A percentile compares a stretch with the other conserved stretches of the same genome.
Evolutionary conservation across 106 monocot species (phyloP).

Genomic region (Apostasia ramifera): DNA sequence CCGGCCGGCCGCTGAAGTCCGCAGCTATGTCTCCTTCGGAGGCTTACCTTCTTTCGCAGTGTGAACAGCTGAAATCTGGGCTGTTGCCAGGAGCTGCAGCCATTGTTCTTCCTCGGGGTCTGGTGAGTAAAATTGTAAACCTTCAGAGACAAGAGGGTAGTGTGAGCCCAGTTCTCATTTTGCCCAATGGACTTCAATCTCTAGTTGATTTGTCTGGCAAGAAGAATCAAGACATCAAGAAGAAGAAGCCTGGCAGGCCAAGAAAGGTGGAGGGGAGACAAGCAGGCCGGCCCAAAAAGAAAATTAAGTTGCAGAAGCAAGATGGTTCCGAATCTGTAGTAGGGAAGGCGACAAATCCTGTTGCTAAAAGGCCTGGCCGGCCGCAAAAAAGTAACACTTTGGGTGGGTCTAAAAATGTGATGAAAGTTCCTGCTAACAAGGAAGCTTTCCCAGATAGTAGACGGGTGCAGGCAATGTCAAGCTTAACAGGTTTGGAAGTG

Average conservation of each 20-base stretch:
- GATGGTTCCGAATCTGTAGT: not conserved
- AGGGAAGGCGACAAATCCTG: not conserved
- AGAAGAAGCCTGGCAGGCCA: constrained; percentile 5
- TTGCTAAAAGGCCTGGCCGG: constrained; percentile 5
- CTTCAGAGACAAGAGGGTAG: not conserved
- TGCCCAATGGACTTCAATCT: constrained; percentile 1
- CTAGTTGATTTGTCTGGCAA: not conserved
- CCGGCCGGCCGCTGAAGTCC: not conserved
- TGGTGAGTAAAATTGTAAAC: not conserved
- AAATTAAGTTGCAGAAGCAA: not conserved
- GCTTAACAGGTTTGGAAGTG: not conserved
- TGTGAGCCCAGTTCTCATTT: not conserved
- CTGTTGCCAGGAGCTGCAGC: not conserved
- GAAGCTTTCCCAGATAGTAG: not conserved
- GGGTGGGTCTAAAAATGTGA: not conserved
- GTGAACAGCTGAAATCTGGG: constrained; percentile 1
- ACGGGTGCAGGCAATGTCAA: not conserved
- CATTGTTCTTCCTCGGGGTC: constrained; percentile 2
- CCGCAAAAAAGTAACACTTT: not conserved
- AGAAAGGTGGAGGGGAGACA: not conserved
- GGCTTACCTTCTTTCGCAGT: constrained; percentile 1
- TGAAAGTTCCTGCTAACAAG: not conserved
- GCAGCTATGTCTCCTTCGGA: not conserved
- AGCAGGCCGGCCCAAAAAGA: constrained; percentile 1
- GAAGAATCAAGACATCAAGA: not conserved